These are phyloP conservation scores for Przewalskia tangutica DNA, from an alignment of 257 asterid genomes.

Conservation along the genomic window DNA sequence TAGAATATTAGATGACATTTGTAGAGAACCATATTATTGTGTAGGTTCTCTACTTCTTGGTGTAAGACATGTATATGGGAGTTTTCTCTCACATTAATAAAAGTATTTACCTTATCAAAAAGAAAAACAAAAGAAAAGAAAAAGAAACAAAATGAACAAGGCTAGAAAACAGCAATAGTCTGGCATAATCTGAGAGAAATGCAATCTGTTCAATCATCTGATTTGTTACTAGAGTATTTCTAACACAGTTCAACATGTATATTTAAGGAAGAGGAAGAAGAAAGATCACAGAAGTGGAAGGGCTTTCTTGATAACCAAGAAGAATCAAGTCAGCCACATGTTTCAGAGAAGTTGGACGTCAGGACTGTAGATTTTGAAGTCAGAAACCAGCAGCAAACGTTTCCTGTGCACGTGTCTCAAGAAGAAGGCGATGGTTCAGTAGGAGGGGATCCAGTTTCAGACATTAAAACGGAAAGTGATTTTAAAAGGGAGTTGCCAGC, in stretches of 20 bases:
- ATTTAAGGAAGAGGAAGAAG: constrained; percentile 80
- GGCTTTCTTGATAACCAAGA: constrained; percentile 55
- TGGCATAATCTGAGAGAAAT: not conserved
- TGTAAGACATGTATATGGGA: not conserved
- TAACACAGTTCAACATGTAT: constrained; percentile 7
- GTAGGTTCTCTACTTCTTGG: not conserved
- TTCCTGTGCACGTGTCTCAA: constrained; percentile 21
- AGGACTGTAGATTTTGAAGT: constrained; percentile 26
- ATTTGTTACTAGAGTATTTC: not conserved
- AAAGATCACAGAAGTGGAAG: constrained; percentile 74
- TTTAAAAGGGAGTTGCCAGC: constrained; percentile 25
- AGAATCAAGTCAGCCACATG: constrained; percentile 20
- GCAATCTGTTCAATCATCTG: not conserved
- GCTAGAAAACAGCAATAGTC: not conserved
- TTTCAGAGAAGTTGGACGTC: constrained; percentile 18
- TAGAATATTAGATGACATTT: not conserved
- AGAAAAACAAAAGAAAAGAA: not conserved
- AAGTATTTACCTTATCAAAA: not conserved
- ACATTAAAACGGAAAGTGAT: constrained; percentile 20
- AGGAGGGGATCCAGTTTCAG: constrained; percentile 20
- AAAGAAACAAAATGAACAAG: not conserved
- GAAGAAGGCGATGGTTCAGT: constrained; percentile 27
- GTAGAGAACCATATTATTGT: not conserved
- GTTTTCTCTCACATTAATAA: not conserved
- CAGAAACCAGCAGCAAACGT: constrained; percentile 17